phyloP scores from a whole-genome alignment of 805 yeast genomes.

The Candida sanyiensis region DNA sequence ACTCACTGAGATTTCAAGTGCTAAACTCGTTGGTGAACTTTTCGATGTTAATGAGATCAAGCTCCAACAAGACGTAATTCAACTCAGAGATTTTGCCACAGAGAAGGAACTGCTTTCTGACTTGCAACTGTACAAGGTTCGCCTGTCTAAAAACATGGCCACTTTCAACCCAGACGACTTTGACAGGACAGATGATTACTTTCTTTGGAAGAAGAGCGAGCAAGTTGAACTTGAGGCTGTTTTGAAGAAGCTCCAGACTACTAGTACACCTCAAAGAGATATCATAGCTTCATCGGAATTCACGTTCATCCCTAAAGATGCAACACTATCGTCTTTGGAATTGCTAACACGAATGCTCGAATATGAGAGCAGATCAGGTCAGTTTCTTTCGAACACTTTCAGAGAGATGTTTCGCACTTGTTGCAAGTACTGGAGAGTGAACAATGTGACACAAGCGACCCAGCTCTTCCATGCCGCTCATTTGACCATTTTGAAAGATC shows the following conservation, averaged over 20 bases:
- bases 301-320: constrained; percentile 35
- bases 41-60: constrained; percentile 43
- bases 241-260: constrained; percentile 16
- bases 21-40: constrained; percentile 41
- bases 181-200: constrained; percentile 28
- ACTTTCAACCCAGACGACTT: constrained; percentile 33
- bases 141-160: constrained; percentile 25
- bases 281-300: neutral
- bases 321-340: constrained; percentile 35
- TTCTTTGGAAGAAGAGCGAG: constrained; percentile 39
- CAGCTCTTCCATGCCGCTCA: constrained; percentile 47
- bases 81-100: constrained; percentile 35
- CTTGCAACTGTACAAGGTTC: constrained; percentile 13
- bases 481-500: constrained; percentile 26
- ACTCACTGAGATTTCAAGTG: constrained; percentile 48
- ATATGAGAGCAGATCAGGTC: constrained; percentile 26
- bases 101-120: constrained; percentile 31
- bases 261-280: neutral
- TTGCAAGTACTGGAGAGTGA: constrained; percentile 55
- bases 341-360: constrained; percentile 40
- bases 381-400: constrained; percentile 37
- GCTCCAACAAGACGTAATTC: constrained; percentile 50
- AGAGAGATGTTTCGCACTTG: constrained; percentile 39
- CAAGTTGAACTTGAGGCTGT: constrained; percentile 27
- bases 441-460: constrained; percentile 42